Percentiles rank a stretch among this genome's conserved stretches.
Evolutionary conservation across 1,284 basidiomycete species (phyloP).

Genomic region (Ustilago cynodontis): DNA sequence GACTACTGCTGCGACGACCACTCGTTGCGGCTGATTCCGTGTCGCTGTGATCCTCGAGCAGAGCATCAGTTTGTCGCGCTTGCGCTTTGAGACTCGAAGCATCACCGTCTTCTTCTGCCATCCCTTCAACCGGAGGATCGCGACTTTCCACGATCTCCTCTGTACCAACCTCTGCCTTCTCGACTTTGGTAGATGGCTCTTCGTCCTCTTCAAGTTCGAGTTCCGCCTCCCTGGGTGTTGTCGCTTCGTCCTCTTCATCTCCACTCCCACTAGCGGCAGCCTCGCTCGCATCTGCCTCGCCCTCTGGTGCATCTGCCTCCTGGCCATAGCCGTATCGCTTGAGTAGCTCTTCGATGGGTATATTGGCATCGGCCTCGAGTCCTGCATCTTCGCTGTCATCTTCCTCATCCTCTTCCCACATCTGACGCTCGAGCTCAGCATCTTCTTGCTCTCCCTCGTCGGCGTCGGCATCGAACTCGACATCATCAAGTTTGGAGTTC

Average conservation of each 20-base stretch:
- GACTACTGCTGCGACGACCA: slow-evolving; percentile 32
- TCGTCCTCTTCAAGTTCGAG: slow-evolving; percentile 7
- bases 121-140: slow-evolving; percentile 34
- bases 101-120: slow-evolving; percentile 23
- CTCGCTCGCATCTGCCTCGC: slow-evolving; percentile 18
- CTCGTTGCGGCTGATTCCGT: slow-evolving; percentile 39
- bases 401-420: slow-evolving; percentile 68
- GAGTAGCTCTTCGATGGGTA: slow-evolving; percentile 74
- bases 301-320: slow-evolving; percentile 16
- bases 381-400: slow-evolving; percentile 73
- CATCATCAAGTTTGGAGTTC: slow-evolving; percentile 31
- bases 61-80: slow-evolving; percentile 62
- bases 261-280: slow-evolving; percentile 12
- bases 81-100: slow-evolving; percentile 24
- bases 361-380: slow-evolving; percentile 72
- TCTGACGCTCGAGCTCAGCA: slow-evolving; percentile 67
- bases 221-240: neutral
- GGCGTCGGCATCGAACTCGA: slow-evolving; percentile 28
- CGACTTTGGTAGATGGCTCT: neutral
- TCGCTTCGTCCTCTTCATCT: slow-evolving; percentile 7
- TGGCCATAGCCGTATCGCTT: slow-evolving; percentile 72
- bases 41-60: slow-evolving; percentile 34
- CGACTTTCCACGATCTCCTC: slow-evolving; percentile 15
- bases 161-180: slow-evolving; percentile 9
- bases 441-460: slow-evolving; percentile 58